Base-by-base conservation (phyloP, 768 basidiomycete genomes). In the Auriscalpium vulgare region DNA sequence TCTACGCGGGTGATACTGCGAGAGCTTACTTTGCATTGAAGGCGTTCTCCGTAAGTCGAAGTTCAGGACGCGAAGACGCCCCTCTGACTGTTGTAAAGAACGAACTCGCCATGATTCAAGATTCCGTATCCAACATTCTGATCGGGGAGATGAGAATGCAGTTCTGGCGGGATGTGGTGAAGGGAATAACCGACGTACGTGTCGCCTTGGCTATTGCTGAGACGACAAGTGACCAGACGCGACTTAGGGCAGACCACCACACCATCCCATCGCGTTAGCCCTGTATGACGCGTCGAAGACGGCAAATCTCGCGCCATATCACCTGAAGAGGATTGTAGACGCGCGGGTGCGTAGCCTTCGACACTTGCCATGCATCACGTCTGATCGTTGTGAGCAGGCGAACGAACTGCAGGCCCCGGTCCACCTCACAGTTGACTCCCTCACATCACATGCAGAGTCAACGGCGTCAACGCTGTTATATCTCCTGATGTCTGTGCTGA, bases 121-220 rank as follows among this genome's bases (percentile, higher is more conserved):
- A 94, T 58, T 74, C 77, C 40, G 86, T 89, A 13, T 88, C 88
- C 16, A 87, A 85, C 56, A 66, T 80, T 37, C 74, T 79, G 40
- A 82, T 93, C 55, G 91, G 89, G n/a, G 81, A 83, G 67, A 88
- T 91, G 78, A 78, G 88, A 60, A 80, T 91, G 74, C 85, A 91
- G 66, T 93, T 92, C 67, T 94, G 91, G 91, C 80, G 82, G 62
- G 89, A 94, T 65, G 83, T 87, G 11, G 65, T 92, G 29, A 87
- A 84, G 63, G 78, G 72, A 48, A 80, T 91, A 19, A 73, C 73
- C 63, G 78, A 85, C 65, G 91, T 87, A 64, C 67, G 77, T 69
- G 4, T 29, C 29, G 29, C 68, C 16, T 46, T 35, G 37, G 10
- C 50, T 10, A 36, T 46, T 55, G 7, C 37, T 34, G 35, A 16